Conservation (phyloP, 805 yeast genomes). For the Suhomyces kilbournensis region DNA sequence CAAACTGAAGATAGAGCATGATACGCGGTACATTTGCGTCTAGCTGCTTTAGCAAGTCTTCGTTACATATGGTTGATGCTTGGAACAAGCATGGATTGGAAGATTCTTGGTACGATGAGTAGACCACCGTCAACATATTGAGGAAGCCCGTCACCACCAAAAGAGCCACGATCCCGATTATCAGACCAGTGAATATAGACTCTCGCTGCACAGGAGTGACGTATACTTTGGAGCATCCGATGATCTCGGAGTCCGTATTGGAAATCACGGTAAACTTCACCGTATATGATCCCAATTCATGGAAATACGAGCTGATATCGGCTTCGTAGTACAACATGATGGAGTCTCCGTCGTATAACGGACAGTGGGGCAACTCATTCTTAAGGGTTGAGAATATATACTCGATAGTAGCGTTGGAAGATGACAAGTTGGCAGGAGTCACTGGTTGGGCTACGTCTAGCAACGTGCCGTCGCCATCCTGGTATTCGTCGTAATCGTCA, state of each 20-base stretch:
- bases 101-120: slow-evolving; percentile 59
- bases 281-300: slow-evolving; percentile 45
- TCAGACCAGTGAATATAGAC: slow-evolving; percentile 31
- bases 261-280: slow-evolving; percentile 41
- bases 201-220: slow-evolving; percentile 46
- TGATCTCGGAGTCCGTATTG: slow-evolving; percentile 30
- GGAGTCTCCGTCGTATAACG: slow-evolving; percentile 37
- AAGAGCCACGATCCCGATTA: slow-evolving; percentile 36
- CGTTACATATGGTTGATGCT: slow-evolving; percentile 61
- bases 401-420: slow-evolving; percentile 8
- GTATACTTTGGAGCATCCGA: slow-evolving; percentile 49
- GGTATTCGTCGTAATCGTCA: not conserved
- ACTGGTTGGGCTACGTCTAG: not conserved
- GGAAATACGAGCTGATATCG: slow-evolving; percentile 35
- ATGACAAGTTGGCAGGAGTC: slow-evolving; percentile 5
- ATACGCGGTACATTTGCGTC: slow-evolving; percentile 52
- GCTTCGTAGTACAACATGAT: slow-evolving; percentile 37
- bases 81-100: slow-evolving; percentile 47
- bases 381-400: slow-evolving; percentile 5
- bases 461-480: not conserved
- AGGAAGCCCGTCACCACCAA: slow-evolving; percentile 40
- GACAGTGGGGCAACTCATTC: slow-evolving; percentile 26
- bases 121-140: slow-evolving; percentile 40
- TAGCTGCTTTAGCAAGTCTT: slow-evolving; percentile 50
- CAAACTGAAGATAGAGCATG: slow-evolving; percentile 55